Evolutionary conservation across 2,329 filamentous ascomycete genomes (phyloP), one percentile per base, ranked within the genome.

Genomic region (Ophiocordyceps camponoti-saundersi): DNA sequence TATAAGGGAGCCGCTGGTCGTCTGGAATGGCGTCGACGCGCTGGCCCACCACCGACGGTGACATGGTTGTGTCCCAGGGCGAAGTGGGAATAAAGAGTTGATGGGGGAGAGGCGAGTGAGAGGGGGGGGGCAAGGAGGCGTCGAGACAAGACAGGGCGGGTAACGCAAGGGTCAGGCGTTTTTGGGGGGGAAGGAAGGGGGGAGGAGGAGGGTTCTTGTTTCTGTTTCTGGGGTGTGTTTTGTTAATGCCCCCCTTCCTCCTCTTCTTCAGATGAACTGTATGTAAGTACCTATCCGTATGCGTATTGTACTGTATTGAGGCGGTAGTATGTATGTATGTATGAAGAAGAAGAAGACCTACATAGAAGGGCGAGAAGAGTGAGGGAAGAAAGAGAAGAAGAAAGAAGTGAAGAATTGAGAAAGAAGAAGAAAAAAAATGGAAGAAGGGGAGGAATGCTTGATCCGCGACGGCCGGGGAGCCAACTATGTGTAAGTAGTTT

Each of bases 1-100:
- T 56, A 53, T 55, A 55, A 49, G 48, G 42, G 42, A 44, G 47
- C 29, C 46, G 36, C 22, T 44, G 44, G 26, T 32, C 44, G 42
- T 48, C 48, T 34, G 54, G 52, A 50, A 56, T 53, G 53, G 46
- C 50, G 20, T 47, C 46, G 44, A 47, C 48, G 43, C 47, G 48
- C 43, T 45, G 48, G 30, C 48, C 46, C 48, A 48, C 48, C 42
- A 40, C 46, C 48, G 52, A 16, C 34, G 23, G 23, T 26, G 23
- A 26, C 23, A 26, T 26, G 8, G 23, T 26, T 26, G n/a, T 26
- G 23, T 26, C 23, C 23, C 23, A 26, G 23, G 23, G 23, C 23
- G 23, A 26, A 5, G 23, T 26, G 23, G 23, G 23, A 26, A 26
- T 26, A 26, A 26, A 26, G 23, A 26, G 23, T 26, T 26, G 23